Base-by-base conservation (phyloP, 2,329 filamentous ascomycete species). In the Cladophialophora psammophila region DNA sequence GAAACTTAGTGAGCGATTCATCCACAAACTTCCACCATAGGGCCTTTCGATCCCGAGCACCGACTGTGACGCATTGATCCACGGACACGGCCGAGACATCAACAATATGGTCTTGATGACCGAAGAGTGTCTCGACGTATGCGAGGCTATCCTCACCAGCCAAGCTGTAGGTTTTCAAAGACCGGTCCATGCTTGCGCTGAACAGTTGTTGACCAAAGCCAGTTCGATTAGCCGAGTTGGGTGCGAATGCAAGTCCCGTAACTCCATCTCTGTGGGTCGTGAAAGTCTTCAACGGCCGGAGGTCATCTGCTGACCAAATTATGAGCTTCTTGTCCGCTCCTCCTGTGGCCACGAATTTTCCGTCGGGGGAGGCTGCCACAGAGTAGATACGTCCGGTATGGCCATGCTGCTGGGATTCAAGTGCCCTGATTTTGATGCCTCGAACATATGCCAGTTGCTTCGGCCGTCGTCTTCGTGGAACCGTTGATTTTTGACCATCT, bases 21-120 rank as follows among this genome's bases (percentile, higher is more conserved):
- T 99, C 95, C 4, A 92, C 88, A 1, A 99, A 94, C 79, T 97
- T 97, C 95, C 95, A 99, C 73, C 97, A 81, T 66, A 95, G 86
- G 45, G 94, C 95, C 1, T 94, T 97, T 65, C 94, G 89, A 78
- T 99, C 95, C 71, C 95, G 86, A 5, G 93, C 91, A 63, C 95
- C 95, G 18, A 97, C 95, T 69, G 90, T 95, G 67, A 98, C 86
- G 76, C 95, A 97, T 57, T 93, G 90, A 78, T 98, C 95, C 73
- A 93, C 89, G 1, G 90, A 89, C 69, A 96, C 85, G 26, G 92
- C 90, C 70, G 92, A 91, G 63, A 99, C 87, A 75, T 93, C 92
- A 42, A 94, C 85, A 5, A 98, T 91, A 71, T 92, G 86, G 76
- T 98, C 94, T 76, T 97, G 94, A 80, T 99, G 95, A 53, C 95